These are phyloP conservation scores for Thalassiosira livingstoniorum DNA, from an alignment of 352 stramenopile genomes.

Conservation along the genomic window DNA sequence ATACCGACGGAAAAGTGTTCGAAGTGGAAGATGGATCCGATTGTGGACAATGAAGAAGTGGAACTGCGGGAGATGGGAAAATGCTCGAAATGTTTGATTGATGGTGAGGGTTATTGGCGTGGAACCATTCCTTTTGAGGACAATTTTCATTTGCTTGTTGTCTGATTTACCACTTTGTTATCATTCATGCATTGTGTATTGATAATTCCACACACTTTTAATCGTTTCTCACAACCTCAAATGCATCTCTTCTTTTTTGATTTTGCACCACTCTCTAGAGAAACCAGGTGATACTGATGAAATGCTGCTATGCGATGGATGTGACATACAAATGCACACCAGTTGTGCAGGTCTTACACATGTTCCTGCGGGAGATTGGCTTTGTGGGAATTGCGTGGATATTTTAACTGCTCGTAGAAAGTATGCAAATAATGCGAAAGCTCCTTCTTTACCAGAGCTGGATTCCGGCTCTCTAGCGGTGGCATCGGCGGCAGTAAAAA, in stretches of 20 bases:
- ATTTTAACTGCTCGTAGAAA: conserved; percentile 33
- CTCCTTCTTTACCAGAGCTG: conserved; percentile 15
- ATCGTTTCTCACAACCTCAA: neutral
- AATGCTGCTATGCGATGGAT: conserved; percentile 56
- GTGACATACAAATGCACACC: conserved; percentile 43
- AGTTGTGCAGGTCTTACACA: conserved; percentile 41
- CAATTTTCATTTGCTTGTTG: neutral
- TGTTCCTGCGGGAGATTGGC: conserved; percentile 43
- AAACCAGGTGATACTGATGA: conserved; percentile 29
- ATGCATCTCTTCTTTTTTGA: too few relatives aligned
- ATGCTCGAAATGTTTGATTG: conserved; percentile 39
- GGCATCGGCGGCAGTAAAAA: conserved; percentile 5
- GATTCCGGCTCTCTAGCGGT: conserved; percentile 1
- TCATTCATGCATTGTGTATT: conserved; percentile 1
- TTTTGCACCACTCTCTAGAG: neutral
- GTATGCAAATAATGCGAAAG: neutral
- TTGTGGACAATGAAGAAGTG: conserved; percentile 29
- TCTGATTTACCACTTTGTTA: neutral
- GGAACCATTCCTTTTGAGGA: neutral
- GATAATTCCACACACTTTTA: too few relatives aligned
- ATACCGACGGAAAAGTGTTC: conserved; percentile 10
- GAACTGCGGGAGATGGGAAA: conserved; percentile 30
- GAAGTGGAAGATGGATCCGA: conserved; percentile 41
- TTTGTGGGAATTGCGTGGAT: conserved; percentile 42
- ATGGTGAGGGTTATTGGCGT: too few relatives aligned